phyloP scores from a whole-genome alignment of 2,329 filamentous ascomycete genomes.

The Mycosphaerelloides madeirae region DNA sequence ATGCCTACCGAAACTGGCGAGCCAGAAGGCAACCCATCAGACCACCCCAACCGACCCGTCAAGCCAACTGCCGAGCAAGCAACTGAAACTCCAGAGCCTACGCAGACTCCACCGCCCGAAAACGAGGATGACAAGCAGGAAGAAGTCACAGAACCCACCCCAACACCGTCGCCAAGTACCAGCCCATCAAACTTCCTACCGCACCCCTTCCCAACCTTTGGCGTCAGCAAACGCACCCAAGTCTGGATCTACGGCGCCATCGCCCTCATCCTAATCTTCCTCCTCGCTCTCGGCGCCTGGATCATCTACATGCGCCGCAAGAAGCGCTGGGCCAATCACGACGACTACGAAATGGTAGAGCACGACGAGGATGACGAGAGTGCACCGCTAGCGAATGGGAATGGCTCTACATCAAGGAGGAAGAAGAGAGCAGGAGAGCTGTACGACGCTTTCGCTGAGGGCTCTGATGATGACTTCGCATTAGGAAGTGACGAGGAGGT shows the following conservation, averaged over 20 bases:
- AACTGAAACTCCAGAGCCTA: constrained; percentile 34
- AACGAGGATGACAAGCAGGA: constrained; percentile 29
- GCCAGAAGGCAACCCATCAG: constrained; percentile 41
- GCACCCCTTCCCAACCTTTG: constrained; percentile 84
- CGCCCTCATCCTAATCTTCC: constrained; percentile 80
- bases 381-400: constrained; percentile 23
- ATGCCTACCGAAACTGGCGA: constrained; percentile 45
- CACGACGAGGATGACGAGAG: constrained; percentile 64
- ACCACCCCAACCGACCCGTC: constrained; percentile 49
- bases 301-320: constrained; percentile 76
- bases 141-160: constrained; percentile 10
- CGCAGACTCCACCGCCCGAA: constrained; percentile 27
- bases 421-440: constrained; percentile 73
- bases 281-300: constrained; percentile 63
- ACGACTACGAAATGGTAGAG: constrained; percentile 92
- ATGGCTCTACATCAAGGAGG: constrained; percentile 42
- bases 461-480: constrained; percentile 66
- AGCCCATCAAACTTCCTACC: constrained; percentile 62
- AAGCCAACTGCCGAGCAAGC: constrained; percentile 43
- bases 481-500: constrained; percentile 20
- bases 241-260: constrained; percentile 90
- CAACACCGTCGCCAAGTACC: constrained; percentile 29
- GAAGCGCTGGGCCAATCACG: constrained; percentile 54
- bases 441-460: constrained; percentile 95
- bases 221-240: constrained; percentile 78